Percentiles rank a stretch among this genome's conserved stretches.
Evolutionary conservation across 768 basidiomycete species (phyloP).

Genomic region (Lactarius sp.): DNA sequence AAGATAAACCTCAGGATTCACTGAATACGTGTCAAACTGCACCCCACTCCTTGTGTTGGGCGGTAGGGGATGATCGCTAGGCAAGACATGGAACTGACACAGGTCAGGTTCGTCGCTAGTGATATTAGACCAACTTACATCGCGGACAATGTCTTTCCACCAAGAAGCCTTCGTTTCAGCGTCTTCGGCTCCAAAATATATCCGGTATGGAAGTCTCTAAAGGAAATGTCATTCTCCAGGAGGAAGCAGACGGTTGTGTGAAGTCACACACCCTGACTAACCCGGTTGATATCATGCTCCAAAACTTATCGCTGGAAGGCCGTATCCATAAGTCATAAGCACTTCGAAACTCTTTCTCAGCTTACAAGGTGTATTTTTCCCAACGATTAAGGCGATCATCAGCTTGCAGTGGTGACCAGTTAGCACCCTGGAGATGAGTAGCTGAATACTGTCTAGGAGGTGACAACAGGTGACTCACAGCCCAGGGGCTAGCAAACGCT

Average conservation of each 20-base stretch:
- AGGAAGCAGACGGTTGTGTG: background rate
- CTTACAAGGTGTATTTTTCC: constrained; percentile 44
- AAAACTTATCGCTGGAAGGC: constrained; percentile 39
- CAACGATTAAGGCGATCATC: constrained; percentile 35
- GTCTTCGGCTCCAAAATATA: constrained; percentile 31
- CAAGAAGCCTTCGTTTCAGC: constrained; percentile 30
- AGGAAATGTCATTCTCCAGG: background rate
- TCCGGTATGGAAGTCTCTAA: constrained; percentile 37
- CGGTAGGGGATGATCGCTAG: constrained; percentile 34
- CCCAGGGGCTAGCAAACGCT: constrained; percentile 49
- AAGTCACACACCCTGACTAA: constrained; percentile 35
- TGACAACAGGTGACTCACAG: constrained; percentile 32
- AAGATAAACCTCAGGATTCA: constrained; percentile 49
- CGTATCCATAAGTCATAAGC: background rate
- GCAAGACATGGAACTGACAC: constrained; percentile 27
- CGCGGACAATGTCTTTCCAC: constrained; percentile 38
- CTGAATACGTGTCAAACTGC: constrained; percentile 42
- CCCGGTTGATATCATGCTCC: constrained; percentile 44
- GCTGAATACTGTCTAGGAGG: background rate
- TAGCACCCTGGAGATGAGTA: constrained; percentile 37
- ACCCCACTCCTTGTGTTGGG: constrained; percentile 36
- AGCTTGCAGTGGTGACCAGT: constrained; percentile 40
- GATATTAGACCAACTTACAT: constrained; percentile 31
- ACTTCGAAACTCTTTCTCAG: background rate
- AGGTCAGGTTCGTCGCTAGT: background rate